A percentile compares a stretch with the other conserved stretches of the same genome.
Evolutionary conservation across 2,329 filamentous ascomycete species (phyloP).

Genomic region (Coniochaeta sp.): DNA sequence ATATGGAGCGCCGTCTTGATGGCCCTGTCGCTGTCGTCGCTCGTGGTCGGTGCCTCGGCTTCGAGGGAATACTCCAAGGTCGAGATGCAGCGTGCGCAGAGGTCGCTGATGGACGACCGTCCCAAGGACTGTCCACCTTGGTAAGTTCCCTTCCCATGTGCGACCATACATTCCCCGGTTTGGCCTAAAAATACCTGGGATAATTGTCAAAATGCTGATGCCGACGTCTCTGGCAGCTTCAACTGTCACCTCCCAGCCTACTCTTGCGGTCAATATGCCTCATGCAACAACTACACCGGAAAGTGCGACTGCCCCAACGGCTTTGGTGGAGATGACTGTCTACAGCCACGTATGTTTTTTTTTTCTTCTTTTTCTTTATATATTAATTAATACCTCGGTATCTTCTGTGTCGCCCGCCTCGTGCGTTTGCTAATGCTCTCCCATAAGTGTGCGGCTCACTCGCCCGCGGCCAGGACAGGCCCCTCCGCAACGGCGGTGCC

Average conservation of each 20-base stretch:
- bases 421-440: background rate
- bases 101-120: slow-evolving; percentile 65
- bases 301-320: slow-evolving; percentile 89
- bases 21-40: slow-evolving; percentile 32
- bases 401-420: background rate
- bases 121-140: slow-evolving; percentile 75
- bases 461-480: slow-evolving; percentile 70
- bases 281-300: slow-evolving; percentile 83
- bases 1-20: slow-evolving; percentile 29
- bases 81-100: slow-evolving; percentile 56
- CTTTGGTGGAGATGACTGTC: slow-evolving; percentile 90
- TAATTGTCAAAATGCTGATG: slow-evolving; percentile 8
- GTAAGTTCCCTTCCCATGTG: slow-evolving; percentile 28
- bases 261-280: slow-evolving; percentile 81
- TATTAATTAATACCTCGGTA: no score
- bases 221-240: slow-evolving; percentile 55
- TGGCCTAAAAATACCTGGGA: slow-evolving; percentile 21
- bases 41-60: slow-evolving; percentile 22
- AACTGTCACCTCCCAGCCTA: slow-evolving; percentile 95
- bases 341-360: slow-evolving; percentile 58
- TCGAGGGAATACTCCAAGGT: slow-evolving; percentile 50
- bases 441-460: slow-evolving; percentile 75
- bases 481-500: slow-evolving; percentile 60
- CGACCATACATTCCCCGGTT: background rate
- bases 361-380: background rate